A percentile compares a stretch with the other conserved stretches of the same genome.
These are phyloP conservation scores for Discostella stelligera DNA, from an alignment of 352 stramenopile species.

Conservation along the genomic window DNA sequence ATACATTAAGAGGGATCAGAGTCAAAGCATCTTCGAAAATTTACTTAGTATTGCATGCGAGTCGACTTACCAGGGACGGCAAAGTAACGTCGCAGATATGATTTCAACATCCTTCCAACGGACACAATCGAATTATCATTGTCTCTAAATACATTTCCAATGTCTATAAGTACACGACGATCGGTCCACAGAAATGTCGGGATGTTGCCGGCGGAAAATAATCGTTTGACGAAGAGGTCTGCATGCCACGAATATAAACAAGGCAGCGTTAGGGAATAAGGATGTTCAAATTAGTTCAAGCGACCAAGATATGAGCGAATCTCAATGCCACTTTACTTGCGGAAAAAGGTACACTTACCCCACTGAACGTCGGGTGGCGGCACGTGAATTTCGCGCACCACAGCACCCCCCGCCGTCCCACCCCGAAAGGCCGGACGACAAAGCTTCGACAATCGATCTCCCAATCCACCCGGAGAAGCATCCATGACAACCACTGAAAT, in stretches of 20 bases:
- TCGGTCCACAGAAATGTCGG: constrained; percentile 44
- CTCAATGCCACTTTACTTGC: background rate
- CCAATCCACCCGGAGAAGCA: constrained; percentile 33
- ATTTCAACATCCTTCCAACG: constrained; percentile 28
- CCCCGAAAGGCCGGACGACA: constrained; percentile 29
- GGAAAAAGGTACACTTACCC: constrained; percentile 18
- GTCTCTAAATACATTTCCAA: constrained; percentile 31
- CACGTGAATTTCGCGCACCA: constrained; percentile 29
- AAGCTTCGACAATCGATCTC: constrained; percentile 41
- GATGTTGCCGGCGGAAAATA: constrained; percentile 34
- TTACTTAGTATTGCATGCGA: background rate
- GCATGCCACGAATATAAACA: constrained; percentile 1
- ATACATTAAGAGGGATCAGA: background rate
- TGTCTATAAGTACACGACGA: constrained; percentile 30
- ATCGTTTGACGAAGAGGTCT: constrained; percentile 44
- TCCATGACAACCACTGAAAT: constrained; percentile 43
- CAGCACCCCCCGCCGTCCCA: constrained; percentile 20
- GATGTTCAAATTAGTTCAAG: background rate
- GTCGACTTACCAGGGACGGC: constrained; percentile 25
- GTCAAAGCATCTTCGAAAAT: background rate
- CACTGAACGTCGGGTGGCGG: constrained; percentile 40
- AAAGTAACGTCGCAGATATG: constrained; percentile 34
- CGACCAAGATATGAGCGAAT: background rate
- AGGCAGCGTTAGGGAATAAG: too few relatives aligned
- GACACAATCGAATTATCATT: constrained; percentile 48